Percentiles rank a stretch among this genome's conserved stretches.
These are phyloP conservation scores for Truncatella angustata DNA, from an alignment of 2,329 filamentous ascomycete genomes.

Conservation along the genomic window DNA sequence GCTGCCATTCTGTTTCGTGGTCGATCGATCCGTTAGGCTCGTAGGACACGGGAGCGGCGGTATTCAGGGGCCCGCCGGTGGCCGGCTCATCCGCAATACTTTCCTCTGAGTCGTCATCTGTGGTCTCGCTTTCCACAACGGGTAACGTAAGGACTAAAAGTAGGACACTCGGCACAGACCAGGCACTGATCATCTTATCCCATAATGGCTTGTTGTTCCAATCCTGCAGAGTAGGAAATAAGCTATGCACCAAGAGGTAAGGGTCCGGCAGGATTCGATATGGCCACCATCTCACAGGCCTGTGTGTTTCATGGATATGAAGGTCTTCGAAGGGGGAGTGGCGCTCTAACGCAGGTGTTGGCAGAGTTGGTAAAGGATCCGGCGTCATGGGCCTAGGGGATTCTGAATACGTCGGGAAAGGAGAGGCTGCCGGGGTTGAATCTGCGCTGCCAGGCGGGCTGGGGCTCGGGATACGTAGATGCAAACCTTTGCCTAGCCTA, in stretches of 20 bases:
- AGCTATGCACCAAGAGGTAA: conserved; percentile 64
- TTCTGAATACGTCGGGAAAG: conserved; percentile 70
- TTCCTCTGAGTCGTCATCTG: conserved; percentile 45
- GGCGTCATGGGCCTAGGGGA: conserved; percentile 47
- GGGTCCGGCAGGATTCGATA: conserved; percentile 71
- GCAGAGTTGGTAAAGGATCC: conserved; percentile 53
- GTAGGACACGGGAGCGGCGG: conserved; percentile 33
- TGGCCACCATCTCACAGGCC: conserved; percentile 75
- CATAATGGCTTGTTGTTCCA: conserved; percentile 83
- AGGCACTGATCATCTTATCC: conserved; percentile 77
- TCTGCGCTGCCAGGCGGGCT: conserved; percentile 40
- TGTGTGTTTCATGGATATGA: conserved; percentile 36
- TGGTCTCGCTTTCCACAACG: conserved; percentile 73
- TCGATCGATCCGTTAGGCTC: conserved; percentile 32
- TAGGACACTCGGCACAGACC: conserved; percentile 88
- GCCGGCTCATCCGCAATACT: conserved; percentile 28
- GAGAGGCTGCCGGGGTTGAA: conserved; percentile 50
- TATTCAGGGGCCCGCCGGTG: conserved; percentile 26
- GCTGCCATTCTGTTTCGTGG: conserved; percentile 57
- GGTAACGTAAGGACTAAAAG: conserved; percentile 86
- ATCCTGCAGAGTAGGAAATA: conserved; percentile 83
- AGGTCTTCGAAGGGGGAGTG: conserved; percentile 42
- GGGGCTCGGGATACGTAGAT: conserved; percentile 47
- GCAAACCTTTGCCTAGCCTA: conserved; percentile 25
- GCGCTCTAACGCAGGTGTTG: conserved; percentile 47